Evolutionary conservation across 345 rosid species (phyloP).

Genomic region (Eucalyptus victrix): DNA sequence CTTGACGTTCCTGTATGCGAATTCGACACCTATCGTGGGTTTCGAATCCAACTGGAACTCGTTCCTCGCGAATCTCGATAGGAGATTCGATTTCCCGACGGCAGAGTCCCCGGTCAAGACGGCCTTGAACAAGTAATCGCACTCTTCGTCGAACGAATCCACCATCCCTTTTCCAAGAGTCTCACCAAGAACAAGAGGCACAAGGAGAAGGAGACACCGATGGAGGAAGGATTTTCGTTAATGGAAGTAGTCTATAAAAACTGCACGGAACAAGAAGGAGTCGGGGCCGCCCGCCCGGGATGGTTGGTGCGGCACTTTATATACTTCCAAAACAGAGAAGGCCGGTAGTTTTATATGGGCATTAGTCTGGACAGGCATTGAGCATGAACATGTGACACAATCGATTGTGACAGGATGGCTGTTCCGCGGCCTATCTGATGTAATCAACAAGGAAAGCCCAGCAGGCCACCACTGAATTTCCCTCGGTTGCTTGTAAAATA

Average conservation of each 20-base stretch:
- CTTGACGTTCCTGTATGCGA: constrained; percentile 58
- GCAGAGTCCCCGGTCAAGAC: constrained; percentile 79
- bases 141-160: constrained; percentile 65
- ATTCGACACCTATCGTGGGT: constrained; percentile 89
- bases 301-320: neutral
- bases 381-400: neutral
- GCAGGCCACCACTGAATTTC: neutral
- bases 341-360: neutral
- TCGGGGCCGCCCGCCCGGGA: neutral
- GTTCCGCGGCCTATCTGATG: neutral
- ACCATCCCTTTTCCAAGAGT: constrained; percentile 6
- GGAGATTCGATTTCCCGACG: constrained; percentile 81
- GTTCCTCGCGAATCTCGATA: constrained; percentile 60
- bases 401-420: neutral
- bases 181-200: neutral
- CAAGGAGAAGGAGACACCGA: neutral
- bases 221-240: neutral
- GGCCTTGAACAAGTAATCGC: constrained; percentile 79
- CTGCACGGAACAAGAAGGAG: neutral
- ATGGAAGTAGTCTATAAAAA: neutral
- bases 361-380: neutral
- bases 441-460: neutral
- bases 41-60: constrained; percentile 82
- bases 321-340: neutral
- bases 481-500: neutral